These are phyloP conservation scores for Tranzscheliella williamsii DNA, from an alignment of 1,284 basidiomycete species.

Conservation along the genomic window DNA sequence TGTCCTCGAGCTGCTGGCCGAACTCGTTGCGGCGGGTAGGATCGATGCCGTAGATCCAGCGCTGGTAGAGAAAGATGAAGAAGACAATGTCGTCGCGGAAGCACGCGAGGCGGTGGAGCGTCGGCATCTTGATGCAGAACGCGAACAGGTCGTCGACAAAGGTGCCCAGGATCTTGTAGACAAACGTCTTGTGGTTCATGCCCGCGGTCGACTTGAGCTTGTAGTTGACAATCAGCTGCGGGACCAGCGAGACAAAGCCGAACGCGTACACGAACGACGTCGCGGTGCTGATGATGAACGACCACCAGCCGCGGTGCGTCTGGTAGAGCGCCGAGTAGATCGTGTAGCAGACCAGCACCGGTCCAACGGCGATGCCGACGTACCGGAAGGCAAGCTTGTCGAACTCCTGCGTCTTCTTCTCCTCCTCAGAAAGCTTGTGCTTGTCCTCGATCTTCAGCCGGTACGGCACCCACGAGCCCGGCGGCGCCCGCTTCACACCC, in stretches of 20 bases:
- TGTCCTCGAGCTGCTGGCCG: constrained; percentile 68
- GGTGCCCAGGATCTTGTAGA: constrained; percentile 87
- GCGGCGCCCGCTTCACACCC: constrained; percentile 67
- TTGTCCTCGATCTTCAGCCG: constrained; percentile 82
- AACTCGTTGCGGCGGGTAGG: constrained; percentile 92
- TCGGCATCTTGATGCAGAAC: constrained; percentile 94
- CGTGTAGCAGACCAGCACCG: constrained; percentile 81
- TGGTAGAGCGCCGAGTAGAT: constrained; percentile 71
- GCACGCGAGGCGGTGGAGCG: constrained; percentile 83
- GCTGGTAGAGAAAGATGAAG: constrained; percentile 64
- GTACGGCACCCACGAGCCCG: constrained; percentile 76
- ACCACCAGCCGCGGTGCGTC: constrained; percentile 91
- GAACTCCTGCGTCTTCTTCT: constrained; percentile 94
- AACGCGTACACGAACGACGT: constrained; percentile 93
- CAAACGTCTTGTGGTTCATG: constrained; percentile 95
- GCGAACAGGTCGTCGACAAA: constrained; percentile 77
- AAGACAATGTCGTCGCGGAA: constrained; percentile 66
- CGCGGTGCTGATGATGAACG: constrained; percentile 79
- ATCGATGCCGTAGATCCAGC: constrained; percentile 95
- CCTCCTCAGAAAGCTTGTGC: constrained; percentile 87
- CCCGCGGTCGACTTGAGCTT: constrained; percentile 82
- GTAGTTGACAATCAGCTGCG: constrained; percentile 70
- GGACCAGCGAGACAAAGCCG: constrained; percentile 76
- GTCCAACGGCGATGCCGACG: constrained; percentile 83
- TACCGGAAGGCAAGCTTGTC: constrained; percentile 86